These are phyloP conservation scores for Nicotiana attenuata DNA, from an alignment of 257 asterid species.

Conservation along the genomic window DNA sequence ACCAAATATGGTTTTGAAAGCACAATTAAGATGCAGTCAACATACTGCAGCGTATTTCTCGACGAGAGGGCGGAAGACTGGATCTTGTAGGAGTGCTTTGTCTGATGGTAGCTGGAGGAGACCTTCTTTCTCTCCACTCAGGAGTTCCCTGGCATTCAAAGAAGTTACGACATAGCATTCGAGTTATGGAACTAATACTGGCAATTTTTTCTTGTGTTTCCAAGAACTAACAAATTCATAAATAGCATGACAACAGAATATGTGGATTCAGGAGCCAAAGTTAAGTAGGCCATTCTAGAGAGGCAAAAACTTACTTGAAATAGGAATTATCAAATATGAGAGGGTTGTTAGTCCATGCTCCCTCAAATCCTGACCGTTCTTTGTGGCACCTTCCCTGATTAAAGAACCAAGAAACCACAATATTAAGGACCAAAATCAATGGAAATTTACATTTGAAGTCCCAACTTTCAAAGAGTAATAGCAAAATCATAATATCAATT, in stretches of 20 bases:
- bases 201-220: constrained; percentile 48
- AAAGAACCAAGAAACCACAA: background rate
- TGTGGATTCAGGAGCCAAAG: background rate
- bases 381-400: constrained; percentile 80
- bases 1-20: background rate
- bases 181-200: constrained; percentile 50
- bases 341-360: constrained; percentile 89
- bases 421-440: background rate
- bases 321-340: constrained; percentile 76
- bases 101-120: constrained; percentile 73
- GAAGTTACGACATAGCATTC: constrained; percentile 29
- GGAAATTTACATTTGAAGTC: background rate
- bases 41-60: constrained; percentile 83
- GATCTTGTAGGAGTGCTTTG: constrained; percentile 66
- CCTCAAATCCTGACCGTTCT: constrained; percentile 90
- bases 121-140: constrained; percentile 68
- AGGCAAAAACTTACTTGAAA: constrained; percentile 41
- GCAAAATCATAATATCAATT: background rate
- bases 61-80: constrained; percentile 61
- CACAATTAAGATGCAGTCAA: background rate
- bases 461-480: background rate
- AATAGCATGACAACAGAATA: background rate
- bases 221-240: constrained; percentile 8
- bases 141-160: constrained; percentile 48
- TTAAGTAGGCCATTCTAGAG: background rate